A percentile compares a stretch with the other conserved stretches of the same genome.
These are phyloP conservation scores for Hypocreales sp. DNA, from an alignment of 2,329 filamentous ascomycete genomes.

Conservation along the genomic window DNA sequence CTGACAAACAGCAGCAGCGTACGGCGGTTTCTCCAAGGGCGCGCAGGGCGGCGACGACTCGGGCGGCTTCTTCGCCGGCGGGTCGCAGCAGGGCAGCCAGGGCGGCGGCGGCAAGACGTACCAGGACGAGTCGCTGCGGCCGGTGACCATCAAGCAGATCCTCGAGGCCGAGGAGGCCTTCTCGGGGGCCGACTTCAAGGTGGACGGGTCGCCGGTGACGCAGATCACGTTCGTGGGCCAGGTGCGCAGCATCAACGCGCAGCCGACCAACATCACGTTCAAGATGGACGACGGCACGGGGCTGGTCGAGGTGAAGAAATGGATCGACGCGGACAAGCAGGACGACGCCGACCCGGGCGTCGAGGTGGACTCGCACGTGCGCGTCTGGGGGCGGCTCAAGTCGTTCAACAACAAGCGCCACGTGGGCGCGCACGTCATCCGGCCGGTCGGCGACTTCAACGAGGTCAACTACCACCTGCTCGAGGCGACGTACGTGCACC, in stretches of 20 bases:
- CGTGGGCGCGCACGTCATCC: slow-evolving; percentile 66
- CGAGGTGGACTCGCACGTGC: slow-evolving; percentile 63
- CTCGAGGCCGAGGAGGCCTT: slow-evolving; percentile 66
- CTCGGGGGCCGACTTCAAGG: slow-evolving; percentile 59
- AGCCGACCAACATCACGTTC: slow-evolving; percentile 84
- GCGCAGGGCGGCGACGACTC: slow-evolving; percentile 42
- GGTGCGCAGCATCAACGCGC: slow-evolving; percentile 72
- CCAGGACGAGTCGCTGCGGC: slow-evolving; percentile 74
- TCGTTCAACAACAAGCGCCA: slow-evolving; percentile 71
- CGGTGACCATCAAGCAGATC: slow-evolving; percentile 91
- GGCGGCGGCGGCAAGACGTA: slow-evolving; percentile 35
- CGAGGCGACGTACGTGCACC: slow-evolving; percentile 76
- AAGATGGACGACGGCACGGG: slow-evolving; percentile 92
- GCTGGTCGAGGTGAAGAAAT: slow-evolving; percentile 79
- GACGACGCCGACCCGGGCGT: slow-evolving; percentile 36
- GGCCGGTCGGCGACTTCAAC: slow-evolving; percentile 70
- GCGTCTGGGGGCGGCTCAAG: slow-evolving; percentile 75
- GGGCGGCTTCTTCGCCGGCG: slow-evolving; percentile 45
- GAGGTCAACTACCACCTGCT: slow-evolving; percentile 88
- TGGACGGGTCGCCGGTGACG: slow-evolving; percentile 61
- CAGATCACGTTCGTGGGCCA: slow-evolving; percentile 75
- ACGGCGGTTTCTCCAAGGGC: slow-evolving; percentile 30
- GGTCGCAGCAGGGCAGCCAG: slow-evolving; percentile 44
- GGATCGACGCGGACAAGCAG: slow-evolving; percentile 51
- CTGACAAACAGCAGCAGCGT: slow-evolving; percentile 22